Base-by-base conservation (phyloP, 2,329 filamentous ascomycete genomes). In the Purpureocillium takamizusanense region DNA sequence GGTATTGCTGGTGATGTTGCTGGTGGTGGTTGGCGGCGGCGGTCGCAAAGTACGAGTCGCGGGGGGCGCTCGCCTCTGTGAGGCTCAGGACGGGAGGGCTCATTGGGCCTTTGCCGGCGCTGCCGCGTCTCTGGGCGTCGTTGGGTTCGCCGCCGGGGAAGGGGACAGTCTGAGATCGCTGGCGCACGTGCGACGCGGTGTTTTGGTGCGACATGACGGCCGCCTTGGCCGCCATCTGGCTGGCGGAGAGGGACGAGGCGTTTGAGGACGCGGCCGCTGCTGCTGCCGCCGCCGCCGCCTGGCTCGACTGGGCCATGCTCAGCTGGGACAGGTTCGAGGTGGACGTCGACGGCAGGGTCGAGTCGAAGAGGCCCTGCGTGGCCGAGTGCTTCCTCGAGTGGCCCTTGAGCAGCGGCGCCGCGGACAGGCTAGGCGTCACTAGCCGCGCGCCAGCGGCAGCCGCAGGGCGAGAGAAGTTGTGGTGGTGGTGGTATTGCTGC, bases 151-250 rank as follows among this genome's bases (percentile, higher is more conserved):
- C 63, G 16, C 64, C 64, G 1, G 63, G 75, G 14, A 75, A 70
- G 6, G 84, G 79, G 8, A 84, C 77, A 0, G 84, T 87, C 56
- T 85, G 81, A 12, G 83, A 88, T 37, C 84, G 75, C 55, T 86
- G 83, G 15, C 85, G 70, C 42, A 58, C 66, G 49, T 74, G 71
- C 33, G 60, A 55, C 48, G 50, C n/a, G n/a, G n/a, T 56, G 32
- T 67, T 66, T 51, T 75, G 70, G 51, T 81, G 74, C 27, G 76
- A 75, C 65, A 86, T 78, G 52, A 83, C 78, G 39, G 85, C 85
- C 9, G 84, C 79, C 60, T 88, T 84, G 14, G 84, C 84, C 30
- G 85, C 85, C 46, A 88, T 86, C 57, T 86, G 81, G 58, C 83
- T 86, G n/a, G 83, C 78, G 2, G 72, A 71, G 44, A 76, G 60